Conservation (phyloP, 2,329 filamentous ascomycete species). For the Cyanodermella asteris region DNA sequence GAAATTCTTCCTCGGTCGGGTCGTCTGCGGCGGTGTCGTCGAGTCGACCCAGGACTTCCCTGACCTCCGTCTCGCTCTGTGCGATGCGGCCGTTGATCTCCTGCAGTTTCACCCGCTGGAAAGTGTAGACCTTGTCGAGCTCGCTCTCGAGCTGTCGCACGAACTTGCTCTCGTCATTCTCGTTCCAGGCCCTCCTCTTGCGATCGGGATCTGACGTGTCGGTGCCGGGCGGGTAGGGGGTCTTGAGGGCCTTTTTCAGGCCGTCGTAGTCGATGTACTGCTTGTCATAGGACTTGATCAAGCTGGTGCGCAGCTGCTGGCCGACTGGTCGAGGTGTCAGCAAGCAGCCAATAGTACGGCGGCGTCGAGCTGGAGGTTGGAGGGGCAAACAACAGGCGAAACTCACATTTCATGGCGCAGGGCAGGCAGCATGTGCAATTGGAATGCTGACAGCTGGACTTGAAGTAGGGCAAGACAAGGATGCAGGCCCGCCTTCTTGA, state of each 20-base stretch:
- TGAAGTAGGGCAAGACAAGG: too few relatives aligned
- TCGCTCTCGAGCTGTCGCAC: conserved; percentile 72
- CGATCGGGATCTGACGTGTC: conserved; percentile 23
- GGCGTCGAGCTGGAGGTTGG: not conserved
- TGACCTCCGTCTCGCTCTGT: conserved; percentile 71
- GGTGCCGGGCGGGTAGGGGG: conserved; percentile 35
- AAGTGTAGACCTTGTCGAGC: conserved; percentile 92
- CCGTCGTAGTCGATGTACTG: conserved; percentile 97
- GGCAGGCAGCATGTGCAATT: too few relatives aligned
- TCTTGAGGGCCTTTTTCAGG: conserved; percentile 70
- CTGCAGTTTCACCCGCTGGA: conserved; percentile 91
- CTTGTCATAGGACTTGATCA: conserved; percentile 94
- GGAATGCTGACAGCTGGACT: too few relatives aligned
- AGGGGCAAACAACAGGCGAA: too few relatives aligned
- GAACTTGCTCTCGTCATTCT: conserved; percentile 79
- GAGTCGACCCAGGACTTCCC: conserved; percentile 58
- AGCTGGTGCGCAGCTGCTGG: conserved; percentile 82
- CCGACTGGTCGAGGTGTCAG: conserved; percentile 41
- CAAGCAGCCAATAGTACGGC: not conserved
- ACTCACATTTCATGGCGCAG: too few relatives aligned
- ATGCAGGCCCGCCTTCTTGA: too few relatives aligned
- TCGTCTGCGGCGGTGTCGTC: conserved; percentile 25
- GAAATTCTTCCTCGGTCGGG: conserved; percentile 64
- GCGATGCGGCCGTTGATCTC: conserved; percentile 85
- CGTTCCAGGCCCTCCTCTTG: conserved; percentile 52